Conservation (phyloP, 2,329 filamentous ascomycete species). For the Arthroderma sp. region DNA sequence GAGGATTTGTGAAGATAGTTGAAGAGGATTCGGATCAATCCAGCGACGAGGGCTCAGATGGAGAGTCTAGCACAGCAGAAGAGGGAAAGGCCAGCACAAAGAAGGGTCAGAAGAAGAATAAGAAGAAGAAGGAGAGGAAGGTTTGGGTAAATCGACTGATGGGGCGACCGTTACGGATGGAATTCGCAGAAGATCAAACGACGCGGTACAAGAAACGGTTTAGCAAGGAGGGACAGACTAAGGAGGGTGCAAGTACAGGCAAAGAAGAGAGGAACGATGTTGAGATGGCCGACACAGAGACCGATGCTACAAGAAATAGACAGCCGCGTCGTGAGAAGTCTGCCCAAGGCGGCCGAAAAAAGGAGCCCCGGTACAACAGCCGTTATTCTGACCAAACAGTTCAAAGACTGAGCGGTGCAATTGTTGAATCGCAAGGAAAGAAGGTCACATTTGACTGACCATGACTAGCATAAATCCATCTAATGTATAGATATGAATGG, state of each 20-base stretch:
- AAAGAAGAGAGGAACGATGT: slow-evolving; percentile 13
- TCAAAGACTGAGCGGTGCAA: slow-evolving; percentile 59
- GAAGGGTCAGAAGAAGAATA: slow-evolving; percentile 31
- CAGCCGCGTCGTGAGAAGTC: slow-evolving; percentile 27
- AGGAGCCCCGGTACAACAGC: slow-evolving; percentile 14
- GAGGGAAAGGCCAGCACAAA: slow-evolving; percentile 12
- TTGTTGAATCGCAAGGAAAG: slow-evolving; percentile 64
- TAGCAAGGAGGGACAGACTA: slow-evolving; percentile 51
- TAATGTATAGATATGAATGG: too few relatives aligned
- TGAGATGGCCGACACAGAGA: slow-evolving; percentile 1
- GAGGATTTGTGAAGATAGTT: slow-evolving; percentile 62
- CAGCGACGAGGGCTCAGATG: slow-evolving; percentile 16
- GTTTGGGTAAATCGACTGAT: slow-evolving; percentile 79
- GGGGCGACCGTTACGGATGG: slow-evolving; percentile 69
- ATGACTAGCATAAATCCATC: too few relatives aligned
- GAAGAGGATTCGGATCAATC: slow-evolving; percentile 32
- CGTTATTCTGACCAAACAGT: slow-evolving; percentile 39
- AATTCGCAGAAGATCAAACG: slow-evolving; percentile 85
- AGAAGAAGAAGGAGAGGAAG: slow-evolving; percentile 45
- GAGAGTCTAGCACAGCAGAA: slow-evolving; percentile 30
- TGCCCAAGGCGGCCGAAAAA: slow-evolving; percentile 13
- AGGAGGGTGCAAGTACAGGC: slow-evolving; percentile 20
- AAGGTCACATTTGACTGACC: slow-evolving; percentile 66
- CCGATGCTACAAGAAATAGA: slow-evolving; percentile 14
- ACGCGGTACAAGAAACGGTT: slow-evolving; percentile 88